Base-by-base conservation (phyloP, 768 basidiomycete genomes). In the Pulveroboletus frians region DNA sequence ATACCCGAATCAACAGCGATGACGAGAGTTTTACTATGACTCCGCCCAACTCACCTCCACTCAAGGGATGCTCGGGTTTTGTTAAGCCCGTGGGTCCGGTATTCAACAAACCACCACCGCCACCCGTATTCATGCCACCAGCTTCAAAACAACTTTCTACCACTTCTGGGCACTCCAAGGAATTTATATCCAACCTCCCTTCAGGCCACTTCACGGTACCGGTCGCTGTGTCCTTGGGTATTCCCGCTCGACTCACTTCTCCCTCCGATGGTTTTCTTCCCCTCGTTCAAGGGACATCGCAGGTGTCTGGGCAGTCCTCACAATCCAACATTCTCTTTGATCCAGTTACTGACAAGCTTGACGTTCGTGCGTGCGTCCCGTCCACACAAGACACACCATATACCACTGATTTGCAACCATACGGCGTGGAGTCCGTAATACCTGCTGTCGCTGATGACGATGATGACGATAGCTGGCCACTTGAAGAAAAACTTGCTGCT, bases 381-480 rank as follows among this genome's bases (percentile, higher is more conserved):
- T 71, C 71, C 4, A 79, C 78, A 3, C 85, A 88, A 62, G 83
- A 84, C 20, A 80, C 78, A 0, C 76, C 77, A 34, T 74, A 74
- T 47, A 75, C 74, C 4, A 63, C 65, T 36, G 66, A 64, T 14
- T 71, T 69, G 6, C 75, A 77, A 57, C 61, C 68, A 4, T 61
- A 56, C 20, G 32, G 50, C 8, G 39, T 23, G 20, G 48, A 20
- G 26, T 41, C 23, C 15, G n/a, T 34, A 18, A 14, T 18, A n/a
- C 42, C 20, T 8, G 39, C 23, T 27, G 30, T 37, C 9, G 9
- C 35, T 17, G 59, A 64, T 18, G 59, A 61, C 18, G 80, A 82
- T 39, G 64, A 62, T 44, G 76, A 76, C 9, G 85, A 88, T 58
- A 88, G 86, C 60, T 89, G 85, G 86, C 84, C 83, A 9, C 67